Evolutionary conservation across 768 basidiomycete genomes (phyloP).

Genomic region (Dacryopinax primogenitus): DNA sequence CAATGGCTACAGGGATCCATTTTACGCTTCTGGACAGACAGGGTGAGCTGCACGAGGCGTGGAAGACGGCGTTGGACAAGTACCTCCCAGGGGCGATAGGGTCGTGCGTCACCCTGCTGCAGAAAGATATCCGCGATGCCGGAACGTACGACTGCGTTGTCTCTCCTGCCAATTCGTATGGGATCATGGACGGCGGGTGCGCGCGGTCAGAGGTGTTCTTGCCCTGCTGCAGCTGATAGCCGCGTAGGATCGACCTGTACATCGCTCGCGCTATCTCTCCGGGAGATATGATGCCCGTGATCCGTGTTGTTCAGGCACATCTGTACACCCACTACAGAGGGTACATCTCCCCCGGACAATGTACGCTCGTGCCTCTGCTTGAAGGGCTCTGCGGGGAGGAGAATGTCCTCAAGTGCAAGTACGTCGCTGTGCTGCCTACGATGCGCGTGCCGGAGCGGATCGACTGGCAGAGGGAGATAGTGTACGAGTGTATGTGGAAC

Average conservation of each 20-base stretch:
- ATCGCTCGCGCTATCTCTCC: constrained; percentile 18
- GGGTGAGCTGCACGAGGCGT: neutral
- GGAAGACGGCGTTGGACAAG: neutral
- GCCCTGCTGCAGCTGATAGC: neutral
- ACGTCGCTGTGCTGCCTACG: constrained; percentile 26
- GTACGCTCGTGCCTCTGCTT: constrained; percentile 19
- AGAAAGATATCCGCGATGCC: neutral
- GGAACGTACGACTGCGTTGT: constrained; percentile 21
- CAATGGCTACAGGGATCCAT: neutral
- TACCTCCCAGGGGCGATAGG: neutral
- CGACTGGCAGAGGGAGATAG: constrained; percentile 27
- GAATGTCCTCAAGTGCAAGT: constrained; percentile 9
- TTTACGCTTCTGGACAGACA: neutral
- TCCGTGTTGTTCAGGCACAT: constrained; percentile 18
- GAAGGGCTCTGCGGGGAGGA: constrained; percentile 3
- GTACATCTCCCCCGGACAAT: constrained; percentile 22
- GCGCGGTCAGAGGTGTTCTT: neutral
- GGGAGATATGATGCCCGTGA: constrained; percentile 16
- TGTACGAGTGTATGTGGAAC: constrained; percentile 28
- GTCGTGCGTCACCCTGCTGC: neutral
- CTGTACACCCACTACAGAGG: constrained; percentile 17
- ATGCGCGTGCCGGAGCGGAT: constrained; percentile 26
- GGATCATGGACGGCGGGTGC: constrained; percentile 25
- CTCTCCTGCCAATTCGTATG: constrained; percentile 25
- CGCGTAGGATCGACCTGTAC: constrained; percentile 19